A percentile compares a stretch with the other conserved stretches of the same genome.
These are phyloP conservation scores for Botrytis fabae DNA, from an alignment of 2,329 filamentous ascomycete genomes.

Conservation along the genomic window DNA sequence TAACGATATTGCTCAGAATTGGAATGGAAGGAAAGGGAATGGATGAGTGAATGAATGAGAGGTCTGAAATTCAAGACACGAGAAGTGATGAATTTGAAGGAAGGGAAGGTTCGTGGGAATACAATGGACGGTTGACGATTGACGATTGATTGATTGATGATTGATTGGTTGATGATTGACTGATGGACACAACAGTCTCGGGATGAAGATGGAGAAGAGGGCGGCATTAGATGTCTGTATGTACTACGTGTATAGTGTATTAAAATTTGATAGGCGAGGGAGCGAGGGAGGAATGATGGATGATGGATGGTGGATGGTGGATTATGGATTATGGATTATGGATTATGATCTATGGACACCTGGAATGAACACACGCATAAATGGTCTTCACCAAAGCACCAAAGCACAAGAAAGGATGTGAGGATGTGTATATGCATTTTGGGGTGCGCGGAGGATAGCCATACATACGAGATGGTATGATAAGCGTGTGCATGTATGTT, in stretches of 20 bases:
- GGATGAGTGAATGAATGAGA: neutral
- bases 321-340: neutral
- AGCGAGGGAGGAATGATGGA: neutral
- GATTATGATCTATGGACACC: neutral
- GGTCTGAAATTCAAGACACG: neutral
- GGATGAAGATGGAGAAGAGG: neutral
- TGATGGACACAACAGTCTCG: neutral
- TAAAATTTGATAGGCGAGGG: neutral
- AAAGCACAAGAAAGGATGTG: neutral
- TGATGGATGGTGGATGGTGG: neutral
- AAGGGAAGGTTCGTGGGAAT: neutral
- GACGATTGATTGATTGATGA: neutral
- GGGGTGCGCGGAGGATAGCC: neutral
- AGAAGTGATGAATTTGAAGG: neutral
- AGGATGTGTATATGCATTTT: neutral
- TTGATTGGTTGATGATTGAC: neutral
- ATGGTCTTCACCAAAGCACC: neutral
- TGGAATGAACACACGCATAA: neutral
- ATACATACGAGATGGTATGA: neutral
- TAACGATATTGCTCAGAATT: neutral
- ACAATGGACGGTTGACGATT: slow-evolving; percentile 1
- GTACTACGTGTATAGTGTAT: slow-evolving; percentile 1
- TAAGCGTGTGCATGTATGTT: too few species aligned
- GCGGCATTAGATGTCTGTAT: neutral
- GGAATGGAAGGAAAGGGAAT: neutral